Conservation (phyloP, 73 alveolate genomes). For the Symbiodinium natans region DNA sequence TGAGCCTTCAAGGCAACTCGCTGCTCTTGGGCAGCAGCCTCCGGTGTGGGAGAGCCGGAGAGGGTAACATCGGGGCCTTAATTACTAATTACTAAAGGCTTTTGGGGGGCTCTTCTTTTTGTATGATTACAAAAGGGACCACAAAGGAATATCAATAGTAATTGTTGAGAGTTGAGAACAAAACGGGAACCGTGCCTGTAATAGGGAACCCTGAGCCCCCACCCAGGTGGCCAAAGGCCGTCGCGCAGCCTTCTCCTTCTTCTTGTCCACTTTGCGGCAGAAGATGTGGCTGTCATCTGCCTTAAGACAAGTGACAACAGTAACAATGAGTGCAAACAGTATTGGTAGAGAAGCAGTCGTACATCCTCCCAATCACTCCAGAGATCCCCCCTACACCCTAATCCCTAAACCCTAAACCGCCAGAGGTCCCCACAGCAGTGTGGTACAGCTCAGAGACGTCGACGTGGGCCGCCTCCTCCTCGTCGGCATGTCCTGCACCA, state of each 20-base stretch:
- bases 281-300: conserved; percentile 69
- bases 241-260: conserved; percentile 72
- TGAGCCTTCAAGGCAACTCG: conserved; percentile 36
- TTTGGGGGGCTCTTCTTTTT: background rate
- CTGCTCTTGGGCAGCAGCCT: conserved; percentile 81
- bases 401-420: too few relatives aligned
- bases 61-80: background rate
- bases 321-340: background rate
- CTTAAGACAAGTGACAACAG: background rate
- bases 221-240: too few relatives aligned
- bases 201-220: too few relatives aligned
- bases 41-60: background rate
- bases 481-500: background rate
- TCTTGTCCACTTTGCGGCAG: conserved; percentile 81
- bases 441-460: conserved; percentile 67
- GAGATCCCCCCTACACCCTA: too few relatives aligned
- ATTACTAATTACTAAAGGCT: too few relatives aligned
- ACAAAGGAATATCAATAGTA: background rate
- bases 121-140: background rate
- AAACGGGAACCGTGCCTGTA: background rate
- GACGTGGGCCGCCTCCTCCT: background rate
- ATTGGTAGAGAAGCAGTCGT: too few relatives aligned
- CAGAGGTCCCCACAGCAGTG: conserved; percentile 20
- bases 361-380: too few relatives aligned
- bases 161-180: too few relatives aligned